Conservation (phyloP, 305 asterid genomes). For the Fraxinus ornus region DNA sequence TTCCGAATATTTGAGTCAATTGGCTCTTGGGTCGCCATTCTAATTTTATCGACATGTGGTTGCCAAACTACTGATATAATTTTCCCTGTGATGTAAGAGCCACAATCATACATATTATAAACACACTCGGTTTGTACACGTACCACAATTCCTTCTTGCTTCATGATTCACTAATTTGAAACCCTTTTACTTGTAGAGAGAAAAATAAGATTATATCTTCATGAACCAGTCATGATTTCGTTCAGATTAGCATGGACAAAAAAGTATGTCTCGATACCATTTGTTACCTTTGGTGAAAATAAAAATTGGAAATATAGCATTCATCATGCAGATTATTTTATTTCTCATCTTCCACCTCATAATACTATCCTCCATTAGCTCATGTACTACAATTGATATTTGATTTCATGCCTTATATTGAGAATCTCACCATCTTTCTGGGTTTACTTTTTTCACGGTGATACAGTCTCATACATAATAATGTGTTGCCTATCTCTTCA, state of each 20-base stretch:
- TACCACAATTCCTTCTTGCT: not conserved
- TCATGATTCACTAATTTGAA: not conserved
- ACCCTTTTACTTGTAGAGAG: not conserved
- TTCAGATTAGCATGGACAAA: not conserved
- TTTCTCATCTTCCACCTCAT: constrained; percentile 13
- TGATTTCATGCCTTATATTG: constrained; percentile 2
- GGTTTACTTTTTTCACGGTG: constrained; percentile 14
- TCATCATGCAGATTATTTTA: not conserved
- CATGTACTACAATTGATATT: not conserved
- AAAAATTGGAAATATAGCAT: not conserved
- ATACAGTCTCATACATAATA: constrained; percentile 12
- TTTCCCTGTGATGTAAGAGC: not conserved
- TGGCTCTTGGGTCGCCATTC: not conserved
- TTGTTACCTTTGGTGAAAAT: not conserved
- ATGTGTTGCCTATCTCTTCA: constrained; percentile 28
- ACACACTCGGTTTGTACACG: not conserved
- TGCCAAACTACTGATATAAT: not conserved
- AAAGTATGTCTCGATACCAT: not conserved
- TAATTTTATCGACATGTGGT: not conserved
- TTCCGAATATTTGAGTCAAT: not conserved
- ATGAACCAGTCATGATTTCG: not conserved
- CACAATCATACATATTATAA: not conserved
- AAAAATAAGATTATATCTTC: not conserved
- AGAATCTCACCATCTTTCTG: constrained; percentile 9
- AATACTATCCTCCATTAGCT: constrained; percentile 2